Conservation (phyloP, 768 basidiomycete species). For the Kwoniella shandongensis region DNA sequence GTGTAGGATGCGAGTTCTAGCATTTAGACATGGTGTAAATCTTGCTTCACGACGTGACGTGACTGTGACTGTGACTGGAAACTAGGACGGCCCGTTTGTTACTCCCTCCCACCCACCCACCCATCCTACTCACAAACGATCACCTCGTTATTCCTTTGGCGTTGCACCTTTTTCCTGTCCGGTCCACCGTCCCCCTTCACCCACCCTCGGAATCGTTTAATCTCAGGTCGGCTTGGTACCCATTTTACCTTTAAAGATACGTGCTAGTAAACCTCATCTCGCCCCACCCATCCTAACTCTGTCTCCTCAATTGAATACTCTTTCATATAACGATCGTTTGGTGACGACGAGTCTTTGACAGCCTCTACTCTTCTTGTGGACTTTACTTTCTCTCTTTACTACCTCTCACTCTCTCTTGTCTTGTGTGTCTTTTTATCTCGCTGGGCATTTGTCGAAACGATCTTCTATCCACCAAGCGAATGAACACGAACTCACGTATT, state of each 20-base stretch:
- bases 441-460: slow-evolving; percentile 7
- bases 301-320: slow-evolving; percentile 9
- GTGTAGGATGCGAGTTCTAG: too few relatives aligned
- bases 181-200: slow-evolving; percentile 2
- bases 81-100: too few relatives aligned
- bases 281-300: slow-evolving; percentile 10
- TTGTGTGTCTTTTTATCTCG: slow-evolving; percentile 3
- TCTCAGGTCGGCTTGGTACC: background rate
- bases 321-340: background rate
- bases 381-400: background rate
- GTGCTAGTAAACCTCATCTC: slow-evolving; percentile 7
- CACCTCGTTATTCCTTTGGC: slow-evolving; percentile 22
- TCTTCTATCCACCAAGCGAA: background rate
- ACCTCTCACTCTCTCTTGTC: background rate
- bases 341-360: slow-evolving; percentile 14
- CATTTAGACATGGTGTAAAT: too few relatives aligned
- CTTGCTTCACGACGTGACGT: too few relatives aligned
- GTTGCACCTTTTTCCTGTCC: slow-evolving; percentile 28
- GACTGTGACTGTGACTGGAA: too few relatives aligned
- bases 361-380: slow-evolving; percentile 14
- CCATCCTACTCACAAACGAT: too few relatives aligned
- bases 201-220: slow-evolving; percentile 3
- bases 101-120: too few relatives aligned
- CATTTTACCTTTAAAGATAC: slow-evolving; percentile 17
- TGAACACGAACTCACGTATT: slow-evolving; percentile 11